These are phyloP conservation scores for Musa schizocarpa DNA, from an alignment of 176 grass and related monocot species.

Conservation along the genomic window DNA sequence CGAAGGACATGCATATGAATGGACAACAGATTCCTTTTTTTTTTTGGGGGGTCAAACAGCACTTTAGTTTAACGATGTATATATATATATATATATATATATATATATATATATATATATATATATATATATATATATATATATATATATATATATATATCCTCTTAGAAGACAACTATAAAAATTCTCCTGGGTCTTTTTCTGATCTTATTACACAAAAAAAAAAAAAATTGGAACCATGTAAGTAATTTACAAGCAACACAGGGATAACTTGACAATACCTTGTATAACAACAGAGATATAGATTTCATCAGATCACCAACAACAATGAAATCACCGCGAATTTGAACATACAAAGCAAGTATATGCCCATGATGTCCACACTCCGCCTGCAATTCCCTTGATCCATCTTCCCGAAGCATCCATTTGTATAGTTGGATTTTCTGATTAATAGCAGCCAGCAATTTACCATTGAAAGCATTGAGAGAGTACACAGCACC, in stretches of 20 bases:
- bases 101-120: too few relatives aligned
- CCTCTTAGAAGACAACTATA: too few relatives aligned
- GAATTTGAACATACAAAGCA: conserved; percentile 81
- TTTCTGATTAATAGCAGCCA: conserved; percentile 93
- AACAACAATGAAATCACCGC: conserved; percentile 93
- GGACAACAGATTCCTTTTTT: not conserved
- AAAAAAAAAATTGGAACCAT: not conserved
- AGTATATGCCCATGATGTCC: conserved; percentile 85
- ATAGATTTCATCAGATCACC: conserved; percentile 95
- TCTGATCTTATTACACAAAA: not conserved
- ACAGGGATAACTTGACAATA: conserved; percentile 1
- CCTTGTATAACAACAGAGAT: conserved; percentile 88
- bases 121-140: too few relatives aligned
- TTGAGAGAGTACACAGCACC: conserved; percentile 83
- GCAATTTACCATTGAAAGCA: conserved; percentile 87
- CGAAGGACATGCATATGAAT: not conserved
- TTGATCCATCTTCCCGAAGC: conserved; percentile 54
- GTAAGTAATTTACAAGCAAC: not conserved
- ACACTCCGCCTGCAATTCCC: conserved; percentile 79
- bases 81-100: too few relatives aligned
- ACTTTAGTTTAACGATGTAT: too few relatives aligned
- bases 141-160: too few relatives aligned
- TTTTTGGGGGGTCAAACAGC: too few relatives aligned
- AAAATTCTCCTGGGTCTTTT: too few relatives aligned
- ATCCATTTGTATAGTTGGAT: conserved; percentile 88